These are phyloP conservation scores for Rhipidocladum racemiflorum DNA, from an alignment of 176 grass and related monocot species.

Conservation along the genomic window DNA sequence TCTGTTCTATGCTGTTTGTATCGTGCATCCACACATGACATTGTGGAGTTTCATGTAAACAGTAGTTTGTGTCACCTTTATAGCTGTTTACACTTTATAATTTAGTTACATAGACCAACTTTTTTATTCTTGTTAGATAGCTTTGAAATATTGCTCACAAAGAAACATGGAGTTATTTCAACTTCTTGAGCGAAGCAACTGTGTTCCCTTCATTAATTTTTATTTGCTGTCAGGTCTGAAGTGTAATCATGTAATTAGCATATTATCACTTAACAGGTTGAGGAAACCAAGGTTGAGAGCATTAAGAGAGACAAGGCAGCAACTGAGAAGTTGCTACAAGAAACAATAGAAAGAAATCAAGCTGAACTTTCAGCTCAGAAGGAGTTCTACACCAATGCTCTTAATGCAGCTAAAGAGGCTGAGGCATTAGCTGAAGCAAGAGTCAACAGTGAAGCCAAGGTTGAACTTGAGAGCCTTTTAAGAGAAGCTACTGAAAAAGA, in stretches of 20 bases:
- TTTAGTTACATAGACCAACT: slow-evolving; percentile 16
- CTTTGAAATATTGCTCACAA: not conserved
- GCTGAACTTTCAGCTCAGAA: slow-evolving; percentile 87
- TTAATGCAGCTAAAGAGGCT: slow-evolving; percentile 96
- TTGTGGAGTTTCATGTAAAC: not conserved
- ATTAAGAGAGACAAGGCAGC: slow-evolving; percentile 88
- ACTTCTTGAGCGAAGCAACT: not conserved
- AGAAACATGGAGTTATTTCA: slow-evolving; percentile 9
- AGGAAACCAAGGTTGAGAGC: slow-evolving; percentile 98
- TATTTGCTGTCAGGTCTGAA: not conserved
- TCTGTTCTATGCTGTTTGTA: slow-evolving; percentile 15
- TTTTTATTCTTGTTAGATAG: not conserved
- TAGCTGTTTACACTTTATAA: not conserved
- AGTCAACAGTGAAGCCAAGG: slow-evolving; percentile 86
- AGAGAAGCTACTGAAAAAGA: slow-evolving; percentile 90
- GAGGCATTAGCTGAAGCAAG: slow-evolving; percentile 91
- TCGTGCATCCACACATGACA: not conserved
- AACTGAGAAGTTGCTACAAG: slow-evolving; percentile 95
- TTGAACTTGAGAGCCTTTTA: slow-evolving; percentile 83
- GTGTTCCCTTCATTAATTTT: not conserved
- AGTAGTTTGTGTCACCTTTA: not conserved
- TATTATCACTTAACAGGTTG: slow-evolving; percentile 58
- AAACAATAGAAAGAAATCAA: slow-evolving; percentile 99
- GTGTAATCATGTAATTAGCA: slow-evolving; percentile 31
- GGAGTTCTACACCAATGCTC: slow-evolving; percentile 95